A percentile compares a stretch with the other conserved stretches of the same genome.
Conservation (phyloP, 2,329 filamentous ascomycete species). For the Didymella sp. region DNA sequence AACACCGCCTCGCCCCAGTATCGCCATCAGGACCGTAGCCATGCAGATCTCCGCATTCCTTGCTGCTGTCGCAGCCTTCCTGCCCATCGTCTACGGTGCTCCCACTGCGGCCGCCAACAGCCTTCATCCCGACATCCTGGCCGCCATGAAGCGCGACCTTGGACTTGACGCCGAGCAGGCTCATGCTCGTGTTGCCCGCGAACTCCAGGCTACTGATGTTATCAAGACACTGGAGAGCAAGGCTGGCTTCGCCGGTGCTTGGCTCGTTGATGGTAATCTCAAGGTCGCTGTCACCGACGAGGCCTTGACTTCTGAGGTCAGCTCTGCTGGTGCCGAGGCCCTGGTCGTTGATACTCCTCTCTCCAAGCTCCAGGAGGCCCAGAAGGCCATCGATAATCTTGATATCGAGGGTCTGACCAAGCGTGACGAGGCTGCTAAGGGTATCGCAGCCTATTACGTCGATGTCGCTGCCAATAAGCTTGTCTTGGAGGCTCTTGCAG, state of each 20-base stretch:
- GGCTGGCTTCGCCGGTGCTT: slow-evolving; percentile 49
- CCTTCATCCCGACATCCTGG: slow-evolving; percentile 53
- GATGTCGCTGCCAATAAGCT: slow-evolving; percentile 53
- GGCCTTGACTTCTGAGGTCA: slow-evolving; percentile 47
- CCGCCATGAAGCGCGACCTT: slow-evolving; percentile 55
- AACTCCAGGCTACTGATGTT: slow-evolving; percentile 48
- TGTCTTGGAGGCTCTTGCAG: slow-evolving; percentile 49
- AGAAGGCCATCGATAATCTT: slow-evolving; percentile 50
- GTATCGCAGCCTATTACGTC: slow-evolving; percentile 52
- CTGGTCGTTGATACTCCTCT: slow-evolving; percentile 46
- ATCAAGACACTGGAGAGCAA: slow-evolving; percentile 47
- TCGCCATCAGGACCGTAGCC: slow-evolving; percentile 33
- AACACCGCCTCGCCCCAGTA: slow-evolving; percentile 28
- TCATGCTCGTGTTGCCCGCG: slow-evolving; percentile 50
- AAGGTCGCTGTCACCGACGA: slow-evolving; percentile 52
- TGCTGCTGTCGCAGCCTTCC: slow-evolving; percentile 49
- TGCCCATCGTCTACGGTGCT: slow-evolving; percentile 53
- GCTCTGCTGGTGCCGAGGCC: slow-evolving; percentile 48
- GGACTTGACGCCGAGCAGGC: slow-evolving; percentile 51
- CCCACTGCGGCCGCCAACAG: slow-evolving; percentile 45
- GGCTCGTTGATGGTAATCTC: slow-evolving; percentile 49
- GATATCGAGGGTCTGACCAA: slow-evolving; percentile 40
- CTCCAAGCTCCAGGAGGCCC: slow-evolving; percentile 49
- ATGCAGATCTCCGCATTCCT: slow-evolving; percentile 53
- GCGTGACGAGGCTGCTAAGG: slow-evolving; percentile 20